Conservation (phyloP, 2,329 filamentous ascomycete species). For the Trichoderma sp. region DNA sequence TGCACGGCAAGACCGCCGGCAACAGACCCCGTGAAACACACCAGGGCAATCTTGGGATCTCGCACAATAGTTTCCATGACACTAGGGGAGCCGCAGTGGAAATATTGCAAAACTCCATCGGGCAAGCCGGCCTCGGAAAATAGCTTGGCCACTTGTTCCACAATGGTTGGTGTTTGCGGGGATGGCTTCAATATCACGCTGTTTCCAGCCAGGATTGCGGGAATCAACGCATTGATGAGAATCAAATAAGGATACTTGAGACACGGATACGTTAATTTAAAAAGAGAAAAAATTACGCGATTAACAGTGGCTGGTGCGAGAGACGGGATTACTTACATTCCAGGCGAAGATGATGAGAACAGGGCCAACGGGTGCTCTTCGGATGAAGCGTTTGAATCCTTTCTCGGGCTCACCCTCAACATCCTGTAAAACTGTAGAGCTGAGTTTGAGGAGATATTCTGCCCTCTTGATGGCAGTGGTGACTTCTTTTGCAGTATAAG, state of each 20-base stretch:
- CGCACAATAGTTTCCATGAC: constrained; percentile 77
- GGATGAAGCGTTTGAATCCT: constrained; percentile 87
- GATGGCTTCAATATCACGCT: constrained; percentile 92
- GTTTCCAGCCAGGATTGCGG: constrained; percentile 87
- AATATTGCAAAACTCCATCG: constrained; percentile 80
- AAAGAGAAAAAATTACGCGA: neutral
- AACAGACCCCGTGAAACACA: constrained; percentile 94
- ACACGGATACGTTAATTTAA: constrained; percentile 14
- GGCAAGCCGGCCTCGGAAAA: constrained; percentile 81
- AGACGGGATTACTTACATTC: constrained; percentile 68
- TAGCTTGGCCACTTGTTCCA: constrained; percentile 73
- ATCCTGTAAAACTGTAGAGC: constrained; percentile 72
- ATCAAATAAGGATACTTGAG: constrained; percentile 88
- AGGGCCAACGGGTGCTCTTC: constrained; percentile 82
- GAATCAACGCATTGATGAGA: constrained; percentile 86
- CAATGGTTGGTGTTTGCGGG: constrained; percentile 89
- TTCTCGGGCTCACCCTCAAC: constrained; percentile 79
- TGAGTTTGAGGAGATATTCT: constrained; percentile 82
- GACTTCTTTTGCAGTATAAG: constrained; percentile 80
- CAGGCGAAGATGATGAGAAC: constrained; percentile 90
- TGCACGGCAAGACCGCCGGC: constrained; percentile 84
- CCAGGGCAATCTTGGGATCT: constrained; percentile 70
- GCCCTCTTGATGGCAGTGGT: constrained; percentile 80
- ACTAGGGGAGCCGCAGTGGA: constrained; percentile 78
- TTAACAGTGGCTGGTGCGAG: neutral